Base-by-base conservation (phyloP, 2,329 filamentous ascomycete species). In the Epichloe sibirici region DNA sequence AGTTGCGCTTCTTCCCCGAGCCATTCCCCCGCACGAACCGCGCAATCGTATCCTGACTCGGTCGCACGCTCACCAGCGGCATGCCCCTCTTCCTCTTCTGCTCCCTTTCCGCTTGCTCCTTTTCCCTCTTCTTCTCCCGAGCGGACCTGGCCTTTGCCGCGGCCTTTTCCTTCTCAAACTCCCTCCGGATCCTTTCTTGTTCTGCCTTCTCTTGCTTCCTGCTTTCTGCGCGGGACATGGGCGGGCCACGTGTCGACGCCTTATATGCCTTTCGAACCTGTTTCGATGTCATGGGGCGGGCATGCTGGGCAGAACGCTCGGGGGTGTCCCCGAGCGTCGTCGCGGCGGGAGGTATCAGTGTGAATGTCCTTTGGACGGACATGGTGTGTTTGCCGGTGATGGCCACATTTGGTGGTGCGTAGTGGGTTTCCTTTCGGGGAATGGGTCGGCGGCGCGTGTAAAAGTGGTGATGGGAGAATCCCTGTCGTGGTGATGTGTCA, bases 31-130 rank as follows among this genome's bases (percentile, higher is more conserved):
- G 65, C 7, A 78, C 64, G 53, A 83, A 83, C 38, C 71, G 62
- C 17, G 77, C 69, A 56, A 83, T 79, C 0, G 74, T 78, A 43
- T 74, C 74, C 61, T 83, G 80, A 37, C 79, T 82, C 0, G 79
- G 74, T 38, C 73, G 70, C 4, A 79, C 75, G 12, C 69, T 70
- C n/a, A 77, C 69, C 4, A 81, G 64, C 13, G 80, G 80, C 53
- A 79, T 53, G 0, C 79, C 76, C 51, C 69, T 73, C 56, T 69
- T 74, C 59, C 67, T 76, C 65, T 73, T 78, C 49, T 69, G 72
- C n/a, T 75, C 72, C 45, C 65, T 68, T 53, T 75, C 73, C 7
- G 70, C 71, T 28, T 70, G 62, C 48, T 78, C 77, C 59, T 75
- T 80, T 15, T 72, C 75, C 54, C 72, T 75, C 63, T 79, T 81